These are phyloP conservation scores for Diutina pseudorugosa DNA, from an alignment of 1,139 yeast genomes.

Conservation along the genomic window DNA sequence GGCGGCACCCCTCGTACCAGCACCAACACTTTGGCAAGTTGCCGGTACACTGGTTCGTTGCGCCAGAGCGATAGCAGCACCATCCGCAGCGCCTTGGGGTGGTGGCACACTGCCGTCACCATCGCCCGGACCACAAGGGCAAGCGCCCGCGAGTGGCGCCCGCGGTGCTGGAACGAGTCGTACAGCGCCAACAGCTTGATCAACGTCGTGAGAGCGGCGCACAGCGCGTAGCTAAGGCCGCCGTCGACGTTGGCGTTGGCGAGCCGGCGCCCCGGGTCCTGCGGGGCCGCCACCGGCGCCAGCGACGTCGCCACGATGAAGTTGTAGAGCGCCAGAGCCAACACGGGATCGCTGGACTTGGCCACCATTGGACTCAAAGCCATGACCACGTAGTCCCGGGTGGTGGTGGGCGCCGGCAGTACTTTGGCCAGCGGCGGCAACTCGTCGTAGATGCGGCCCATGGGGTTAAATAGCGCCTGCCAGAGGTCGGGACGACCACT, in stretches of 20 bases:
- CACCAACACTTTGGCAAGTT: constrained; percentile 16
- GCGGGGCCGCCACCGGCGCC: constrained; percentile 10
- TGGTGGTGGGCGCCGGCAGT: constrained; percentile 29
- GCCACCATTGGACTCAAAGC: constrained; percentile 20
- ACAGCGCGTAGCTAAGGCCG: constrained; percentile 50
- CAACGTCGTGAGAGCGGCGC: constrained; percentile 44
- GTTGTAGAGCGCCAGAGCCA: constrained; percentile 49
- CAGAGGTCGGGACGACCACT: constrained; percentile 37
- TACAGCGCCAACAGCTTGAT: constrained; percentile 32
- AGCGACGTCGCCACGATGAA: constrained; percentile 32
- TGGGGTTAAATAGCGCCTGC: constrained; percentile 19
- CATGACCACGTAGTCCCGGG: constrained; percentile 48
- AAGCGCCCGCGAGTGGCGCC: constrained; percentile 44
- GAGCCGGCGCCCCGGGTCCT: constrained; percentile 17
- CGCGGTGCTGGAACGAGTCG: constrained; percentile 27
- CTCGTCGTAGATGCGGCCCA: constrained; percentile 26
- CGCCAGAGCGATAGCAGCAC: constrained; percentile 41
- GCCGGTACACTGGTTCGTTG: constrained; percentile 28
- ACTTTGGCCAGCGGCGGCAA: constrained; percentile 38
- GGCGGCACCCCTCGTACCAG: constrained; percentile 9
- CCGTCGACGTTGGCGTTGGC: constrained; percentile 24
- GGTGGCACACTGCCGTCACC: constrained; percentile 36
- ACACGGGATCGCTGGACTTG: constrained; percentile 18
- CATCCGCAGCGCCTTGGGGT: constrained; percentile 41
- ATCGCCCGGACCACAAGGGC: constrained; percentile 46